phyloP scores from a whole-genome alignment of 768 basidiomycete species.

The Boletus patriciae region DNA sequence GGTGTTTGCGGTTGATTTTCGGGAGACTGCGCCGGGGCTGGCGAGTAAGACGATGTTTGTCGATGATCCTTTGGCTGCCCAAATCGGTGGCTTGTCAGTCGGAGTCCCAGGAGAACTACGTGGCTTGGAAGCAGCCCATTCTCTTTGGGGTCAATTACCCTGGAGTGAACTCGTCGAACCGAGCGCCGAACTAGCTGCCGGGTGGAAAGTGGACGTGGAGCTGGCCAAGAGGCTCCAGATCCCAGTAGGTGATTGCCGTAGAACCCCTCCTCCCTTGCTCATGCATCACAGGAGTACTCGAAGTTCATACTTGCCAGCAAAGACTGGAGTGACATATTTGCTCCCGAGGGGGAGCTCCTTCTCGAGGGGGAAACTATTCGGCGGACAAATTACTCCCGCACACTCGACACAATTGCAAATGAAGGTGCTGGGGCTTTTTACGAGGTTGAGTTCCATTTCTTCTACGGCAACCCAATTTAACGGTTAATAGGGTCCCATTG shows the following conservation, averaged over 20 bases:
- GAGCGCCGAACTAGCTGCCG: conserved; percentile 67
- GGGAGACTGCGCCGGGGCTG: conserved; percentile 78
- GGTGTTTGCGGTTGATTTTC: conserved; percentile 79
- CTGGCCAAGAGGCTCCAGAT: conserved; percentile 60
- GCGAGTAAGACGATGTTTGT: conserved; percentile 79
- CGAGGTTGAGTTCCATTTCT: conserved; percentile 43
- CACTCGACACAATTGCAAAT: conserved; percentile 69
- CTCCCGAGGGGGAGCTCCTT: conserved; percentile 69
- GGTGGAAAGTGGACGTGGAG: conserved; percentile 79
- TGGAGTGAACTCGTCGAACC: conserved; percentile 83
- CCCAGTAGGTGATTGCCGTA: conserved; percentile 44
- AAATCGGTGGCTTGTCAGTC: conserved; percentile 80
- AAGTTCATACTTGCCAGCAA: conserved; percentile 63
- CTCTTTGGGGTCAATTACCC: conserved; percentile 76
- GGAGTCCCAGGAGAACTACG: conserved; percentile 90
- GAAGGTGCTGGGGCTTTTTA: conserved; percentile 85
- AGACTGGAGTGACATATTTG: conserved; percentile 84
- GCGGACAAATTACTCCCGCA: conserved; percentile 73
- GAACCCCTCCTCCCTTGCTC: neutral
- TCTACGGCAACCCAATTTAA: conserved; percentile 14
- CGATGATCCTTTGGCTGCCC: conserved; percentile 50
- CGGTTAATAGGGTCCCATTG: conserved; percentile 66
- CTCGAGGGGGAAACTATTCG: conserved; percentile 72
- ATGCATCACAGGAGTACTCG: conserved; percentile 39
- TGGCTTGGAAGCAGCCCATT: conserved; percentile 82